Base-by-base conservation (phyloP, 345 rosid genomes). In the Anacardium occidentale region DNA sequence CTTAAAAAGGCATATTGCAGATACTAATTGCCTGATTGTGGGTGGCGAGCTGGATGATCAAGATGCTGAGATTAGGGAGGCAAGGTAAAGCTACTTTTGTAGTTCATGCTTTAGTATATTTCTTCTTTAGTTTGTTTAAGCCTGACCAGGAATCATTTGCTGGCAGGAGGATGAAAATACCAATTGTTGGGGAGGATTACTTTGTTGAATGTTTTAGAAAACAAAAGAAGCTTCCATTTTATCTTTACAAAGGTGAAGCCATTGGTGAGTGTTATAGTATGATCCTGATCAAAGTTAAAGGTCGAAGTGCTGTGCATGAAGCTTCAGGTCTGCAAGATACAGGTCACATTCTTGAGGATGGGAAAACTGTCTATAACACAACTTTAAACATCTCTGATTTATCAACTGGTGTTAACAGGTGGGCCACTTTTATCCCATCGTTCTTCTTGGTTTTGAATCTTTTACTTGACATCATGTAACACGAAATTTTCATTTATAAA, bases 331-430 rank as follows among this genome's bases (percentile, higher is more conserved):
- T 95, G 77, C 96, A 95, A 77, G 97, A 95, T 77, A 79, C 92
- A 47, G 84, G 98, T 74, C 99, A 92, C 85, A 92, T 95, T 55
- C 97, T 92, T 74, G 99, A 93, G 82, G 97, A 85, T 78, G 89
- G 92, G 51, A 87, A 83, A 75, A 86, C 93, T 74, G 86, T 95
- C 87, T 95, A 91, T 71, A 92, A 92, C 83, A 95, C 94, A 4
- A 92, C 97, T 66, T 77, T 95, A 81, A 95, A 89, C 86, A 84
- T 91, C 97, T 92, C 98, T 50, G 98, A 92, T 83, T 82, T 92
- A 62, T 91, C 98, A 73, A 92, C 98, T 4, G 97, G 98, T 74
- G 81, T 87, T 64, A 95, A 95, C 85, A 95, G 92, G 97, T 89
- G 22, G 52, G 75, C 62, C 70, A 72, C 58, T 65, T 20, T 54